Evolutionary conservation across 495 filamentous ascomycete genomes (phyloP).

Genomic region (Letharia lupina): DNA sequence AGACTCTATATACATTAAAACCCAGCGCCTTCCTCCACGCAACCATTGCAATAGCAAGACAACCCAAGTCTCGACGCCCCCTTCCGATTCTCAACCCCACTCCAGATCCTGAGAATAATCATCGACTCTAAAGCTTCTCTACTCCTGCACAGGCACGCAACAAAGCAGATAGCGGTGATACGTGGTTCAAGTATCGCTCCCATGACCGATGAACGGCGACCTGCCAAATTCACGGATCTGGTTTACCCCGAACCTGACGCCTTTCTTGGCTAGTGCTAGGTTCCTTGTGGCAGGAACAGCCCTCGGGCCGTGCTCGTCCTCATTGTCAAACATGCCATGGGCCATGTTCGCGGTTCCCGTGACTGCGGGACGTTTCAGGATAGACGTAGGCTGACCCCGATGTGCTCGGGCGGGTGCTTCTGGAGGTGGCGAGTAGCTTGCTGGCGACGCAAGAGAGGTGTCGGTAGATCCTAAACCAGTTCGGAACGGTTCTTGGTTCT

Average conservation of each 20-base stretch:
- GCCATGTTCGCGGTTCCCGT: background rate
- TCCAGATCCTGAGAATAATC: background rate
- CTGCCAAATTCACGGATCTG: constrained; percentile 15
- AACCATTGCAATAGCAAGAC: background rate
- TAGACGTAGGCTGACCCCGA: background rate
- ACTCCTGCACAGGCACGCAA: background rate
- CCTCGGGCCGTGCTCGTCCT: background rate
- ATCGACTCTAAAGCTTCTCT: background rate
- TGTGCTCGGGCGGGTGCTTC: background rate
- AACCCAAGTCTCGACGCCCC: background rate
- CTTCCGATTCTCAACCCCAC: background rate
- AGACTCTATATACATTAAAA: background rate
- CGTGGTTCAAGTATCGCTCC: background rate
- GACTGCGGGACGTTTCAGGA: constrained; percentile 7
- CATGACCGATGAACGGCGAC: constrained; percentile 5
- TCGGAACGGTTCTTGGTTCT: background rate
- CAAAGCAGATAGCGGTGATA: background rate
- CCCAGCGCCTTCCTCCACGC: background rate
- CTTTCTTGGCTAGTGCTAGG: constrained; percentile 3
- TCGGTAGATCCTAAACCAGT: background rate
- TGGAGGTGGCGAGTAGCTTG: background rate
- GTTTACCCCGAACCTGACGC: constrained; percentile 15
- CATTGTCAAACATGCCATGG: background rate
- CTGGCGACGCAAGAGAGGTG: background rate
- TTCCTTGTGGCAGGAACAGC: background rate